Conservation (phyloP, 208 protist genomes). For the Angomonas deanei region DNA sequence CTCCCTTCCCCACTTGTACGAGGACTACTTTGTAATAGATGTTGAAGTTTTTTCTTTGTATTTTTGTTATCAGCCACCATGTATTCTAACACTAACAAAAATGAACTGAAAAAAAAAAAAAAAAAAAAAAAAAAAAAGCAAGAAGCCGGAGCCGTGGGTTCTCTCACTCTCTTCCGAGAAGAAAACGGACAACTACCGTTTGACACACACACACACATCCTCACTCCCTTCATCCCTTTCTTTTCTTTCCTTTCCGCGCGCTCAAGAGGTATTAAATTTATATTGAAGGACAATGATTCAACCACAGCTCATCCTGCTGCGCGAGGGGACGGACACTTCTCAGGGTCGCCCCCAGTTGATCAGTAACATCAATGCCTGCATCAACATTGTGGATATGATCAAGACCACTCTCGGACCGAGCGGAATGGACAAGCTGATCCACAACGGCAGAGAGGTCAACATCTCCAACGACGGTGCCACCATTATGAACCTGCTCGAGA, state of each 20-base stretch:
- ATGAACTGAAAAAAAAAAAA: no score
- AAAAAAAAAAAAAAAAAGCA: no score
- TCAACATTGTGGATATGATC: conserved; percentile 93
- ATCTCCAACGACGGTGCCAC: conserved; percentile 99
- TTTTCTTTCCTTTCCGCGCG: no score
- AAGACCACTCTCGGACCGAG: conserved; percentile 97
- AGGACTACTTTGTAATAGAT: no score
- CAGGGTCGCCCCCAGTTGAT: conserved; percentile 99
- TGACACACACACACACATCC: conserved; percentile 10
- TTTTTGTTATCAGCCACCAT: no score
- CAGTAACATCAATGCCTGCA: conserved; percentile 99
- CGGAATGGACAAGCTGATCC: conserved; percentile 99
- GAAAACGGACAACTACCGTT: no score
- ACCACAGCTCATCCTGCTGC: conserved; percentile 98
- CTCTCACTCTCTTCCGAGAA: no score
- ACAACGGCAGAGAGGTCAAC: conserved; percentile 91
- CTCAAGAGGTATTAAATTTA: no score
- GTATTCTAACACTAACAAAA: no score
- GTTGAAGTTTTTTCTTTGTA: no score
- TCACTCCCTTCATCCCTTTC: not conserved
- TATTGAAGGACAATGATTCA: conserved; percentile 69
- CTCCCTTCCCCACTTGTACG: not conserved
- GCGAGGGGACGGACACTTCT: conserved; percentile 99
- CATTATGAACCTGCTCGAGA: conserved; percentile 99
- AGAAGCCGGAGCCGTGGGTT: no score